A percentile compares a stretch with the other conserved stretches of the same genome.
Conservation (phyloP, 805 yeast genomes). For the Starmerella ratchasimensis region DNA sequence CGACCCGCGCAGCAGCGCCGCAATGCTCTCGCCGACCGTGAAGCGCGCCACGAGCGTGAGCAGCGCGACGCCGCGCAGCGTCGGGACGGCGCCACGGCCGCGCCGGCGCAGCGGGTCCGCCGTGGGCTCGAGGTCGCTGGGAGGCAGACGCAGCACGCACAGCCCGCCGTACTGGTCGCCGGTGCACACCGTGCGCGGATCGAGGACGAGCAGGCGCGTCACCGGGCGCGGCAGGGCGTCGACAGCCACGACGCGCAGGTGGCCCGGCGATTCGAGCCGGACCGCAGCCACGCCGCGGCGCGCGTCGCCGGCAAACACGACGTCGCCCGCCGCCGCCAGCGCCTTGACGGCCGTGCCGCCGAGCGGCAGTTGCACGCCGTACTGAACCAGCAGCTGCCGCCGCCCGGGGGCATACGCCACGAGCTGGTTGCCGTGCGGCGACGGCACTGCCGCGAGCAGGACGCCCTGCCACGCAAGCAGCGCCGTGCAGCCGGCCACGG, state of each 20-base stretch:
- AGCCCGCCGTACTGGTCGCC: slow-evolving; percentile 84
- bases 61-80: slow-evolving; percentile 29
- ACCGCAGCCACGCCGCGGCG: slow-evolving; percentile 49
- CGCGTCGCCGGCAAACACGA: slow-evolving; percentile 61
- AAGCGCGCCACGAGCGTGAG: slow-evolving; percentile 39
- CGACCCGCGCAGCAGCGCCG: slow-evolving; percentile 41
- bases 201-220: slow-evolving; percentile 47
- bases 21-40: slow-evolving; percentile 57
- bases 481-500: slow-evolving; percentile 31
- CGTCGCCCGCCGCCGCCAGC: slow-evolving; percentile 40
- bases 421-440: slow-evolving; percentile 27
- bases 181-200: slow-evolving; percentile 60
- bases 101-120: too few relatives aligned
- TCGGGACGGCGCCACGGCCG: slow-evolving; percentile 33
- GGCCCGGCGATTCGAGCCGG: slow-evolving; percentile 34
- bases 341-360: slow-evolving; percentile 44
- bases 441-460: slow-evolving; percentile 47
- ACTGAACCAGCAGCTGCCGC: slow-evolving; percentile 62
- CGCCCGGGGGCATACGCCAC: slow-evolving; percentile 50
- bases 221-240: slow-evolving; percentile 58
- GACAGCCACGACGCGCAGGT: slow-evolving; percentile 51
- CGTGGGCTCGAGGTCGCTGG: background rate
- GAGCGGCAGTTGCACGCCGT: slow-evolving; percentile 35
- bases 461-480: slow-evolving; percentile 44
- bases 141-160: slow-evolving; percentile 47